Base-by-base conservation (phyloP, 2,329 filamentous ascomycete genomes). In the Cercospora sp. region DNA sequence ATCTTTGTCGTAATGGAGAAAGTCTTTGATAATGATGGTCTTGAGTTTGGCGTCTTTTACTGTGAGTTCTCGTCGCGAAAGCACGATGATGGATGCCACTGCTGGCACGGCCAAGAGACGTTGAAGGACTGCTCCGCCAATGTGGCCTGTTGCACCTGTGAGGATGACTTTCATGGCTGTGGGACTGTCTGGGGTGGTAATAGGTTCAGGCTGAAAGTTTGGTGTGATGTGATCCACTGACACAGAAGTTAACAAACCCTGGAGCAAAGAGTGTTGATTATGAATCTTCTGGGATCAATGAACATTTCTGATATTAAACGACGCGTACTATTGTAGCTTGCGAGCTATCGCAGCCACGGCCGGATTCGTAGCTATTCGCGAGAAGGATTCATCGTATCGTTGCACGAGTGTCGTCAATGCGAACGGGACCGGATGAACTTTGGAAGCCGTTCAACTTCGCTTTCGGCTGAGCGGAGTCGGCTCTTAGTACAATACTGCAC, bases 131-230 rank as follows among this genome's bases (percentile, higher is more conserved):
- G 83, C 83, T 30, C 79, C 73, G 62, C 87, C 87, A 33, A 87
- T 82, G 71, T 82, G 81, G 67, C 87, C 87, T 13, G 85, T 89
- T 16, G 79, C 80, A 33, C 87, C 86, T 3, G 85, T 82, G 26
- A 89, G 77, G 65, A 89, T 84, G 72, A 88, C 77, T 74, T 88
- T 87, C 86, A 89, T 88, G 31, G 20, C 68, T 28, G 23, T 7
- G n/a, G 48, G 2, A 16, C 10, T 67, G 26, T 5, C 6, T 6
- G 31, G 55, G 18, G 1, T 23, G 55, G 55, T 31, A 18, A 8
- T 18, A 36, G 31, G n/a, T 59, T 36, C n/a, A 59, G 55, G 28
- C 55, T 59, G 31, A 59, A 36, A 20, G 30, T 36, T 59, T 28
- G 16, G 48, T 16, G 10, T 26, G 13, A 28, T 55, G 12, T 28